These are phyloP conservation scores for Hanseniaspora mollemarum DNA, from an alignment of 805 yeast genomes.

Conservation along the genomic window DNA sequence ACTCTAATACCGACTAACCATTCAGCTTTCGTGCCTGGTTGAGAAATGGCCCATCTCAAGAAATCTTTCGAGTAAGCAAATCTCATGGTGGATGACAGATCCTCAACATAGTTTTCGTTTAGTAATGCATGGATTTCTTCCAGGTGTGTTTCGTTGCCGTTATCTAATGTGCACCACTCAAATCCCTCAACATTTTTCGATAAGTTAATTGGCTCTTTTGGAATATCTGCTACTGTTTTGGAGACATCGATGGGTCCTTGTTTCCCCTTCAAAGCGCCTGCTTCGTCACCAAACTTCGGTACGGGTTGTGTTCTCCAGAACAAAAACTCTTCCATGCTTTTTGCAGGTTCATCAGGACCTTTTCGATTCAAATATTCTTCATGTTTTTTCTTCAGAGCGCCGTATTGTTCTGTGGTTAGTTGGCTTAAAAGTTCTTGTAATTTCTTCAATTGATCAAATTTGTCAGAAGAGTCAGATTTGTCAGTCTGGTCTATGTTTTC, in stretches of 20 bases:
- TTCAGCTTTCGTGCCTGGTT: conserved; percentile 82
- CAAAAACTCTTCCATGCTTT: conserved; percentile 48
- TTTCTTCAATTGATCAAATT: conserved; percentile 4
- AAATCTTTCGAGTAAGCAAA: conserved; percentile 78
- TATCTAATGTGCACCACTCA: conserved; percentile 78
- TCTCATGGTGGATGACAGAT: conserved; percentile 80
- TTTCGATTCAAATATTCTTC: conserved; percentile 32
- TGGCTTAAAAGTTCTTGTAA: conserved; percentile 4
- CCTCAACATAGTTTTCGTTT: conserved; percentile 89
- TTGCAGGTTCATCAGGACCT: conserved; percentile 48
- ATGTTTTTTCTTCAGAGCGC: conserved; percentile 27
- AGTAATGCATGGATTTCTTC: conserved; percentile 69
- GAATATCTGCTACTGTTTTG: conserved; percentile 62
- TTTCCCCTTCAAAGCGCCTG: conserved; percentile 34
- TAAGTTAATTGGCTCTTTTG: conserved; percentile 58
- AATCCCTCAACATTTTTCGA: conserved; percentile 49
- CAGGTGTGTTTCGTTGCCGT: conserved; percentile 33
- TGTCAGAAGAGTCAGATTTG: too few species aligned
- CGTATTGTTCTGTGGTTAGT: conserved; percentile 42
- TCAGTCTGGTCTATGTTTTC: too few species aligned
- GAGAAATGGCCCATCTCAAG: conserved; percentile 82
- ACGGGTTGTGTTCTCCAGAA: conserved; percentile 99
- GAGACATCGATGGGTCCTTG: conserved; percentile 73
- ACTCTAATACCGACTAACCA: conserved; percentile 95
- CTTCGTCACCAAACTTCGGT: conserved; percentile 52